These are phyloP conservation scores for Cladosporium colombiae DNA, from an alignment of 2,329 filamentous ascomycete species.

Conservation along the genomic window DNA sequence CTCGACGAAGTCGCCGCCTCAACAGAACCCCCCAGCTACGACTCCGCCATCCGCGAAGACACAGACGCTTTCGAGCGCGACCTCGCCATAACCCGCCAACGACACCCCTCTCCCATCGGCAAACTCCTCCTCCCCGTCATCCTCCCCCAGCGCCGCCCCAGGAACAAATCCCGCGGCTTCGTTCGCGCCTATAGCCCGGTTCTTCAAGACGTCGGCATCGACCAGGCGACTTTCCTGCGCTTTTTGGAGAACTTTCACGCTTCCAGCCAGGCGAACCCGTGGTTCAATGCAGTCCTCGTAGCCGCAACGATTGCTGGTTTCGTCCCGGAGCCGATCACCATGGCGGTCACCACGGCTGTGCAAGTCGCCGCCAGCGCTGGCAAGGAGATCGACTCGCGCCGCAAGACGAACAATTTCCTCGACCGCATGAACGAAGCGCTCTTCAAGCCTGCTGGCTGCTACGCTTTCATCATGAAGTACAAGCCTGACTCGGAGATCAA, in stretches of 20 bases:
- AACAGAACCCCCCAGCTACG: slow-evolving; percentile 33
- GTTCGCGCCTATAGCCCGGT: slow-evolving; percentile 56
- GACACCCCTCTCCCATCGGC: not conserved
- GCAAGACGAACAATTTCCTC: slow-evolving; percentile 56
- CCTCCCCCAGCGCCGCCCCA: slow-evolving; percentile 55
- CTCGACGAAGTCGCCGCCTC: slow-evolving; percentile 34
- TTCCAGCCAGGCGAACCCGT: slow-evolving; percentile 42
- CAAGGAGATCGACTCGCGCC: slow-evolving; percentile 41
- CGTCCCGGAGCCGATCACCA: slow-evolving; percentile 27
- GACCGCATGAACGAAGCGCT: slow-evolving; percentile 58
- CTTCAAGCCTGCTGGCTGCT: slow-evolving; percentile 59
- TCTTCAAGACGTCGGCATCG: slow-evolving; percentile 48
- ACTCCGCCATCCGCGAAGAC: slow-evolving; percentile 28
- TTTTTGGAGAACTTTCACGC: slow-evolving; percentile 53
- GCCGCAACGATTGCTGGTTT: slow-evolving; percentile 41
- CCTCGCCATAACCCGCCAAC: slow-evolving; percentile 22
- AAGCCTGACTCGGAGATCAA: slow-evolving; percentile 30
- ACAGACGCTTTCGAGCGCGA: slow-evolving; percentile 30
- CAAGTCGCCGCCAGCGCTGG: slow-evolving; percentile 46
- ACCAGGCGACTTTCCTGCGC: slow-evolving; percentile 50
- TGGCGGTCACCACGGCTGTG: slow-evolving; percentile 48
- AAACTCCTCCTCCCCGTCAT: slow-evolving; percentile 50
- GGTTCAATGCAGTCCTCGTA: slow-evolving; percentile 32
- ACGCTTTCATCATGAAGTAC: slow-evolving; percentile 53
- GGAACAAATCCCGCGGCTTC: slow-evolving; percentile 52